These are phyloP conservation scores for Casuarina cunninghamiana DNA, from an alignment of 306 rosid genomes.

Conservation along the genomic window DNA sequence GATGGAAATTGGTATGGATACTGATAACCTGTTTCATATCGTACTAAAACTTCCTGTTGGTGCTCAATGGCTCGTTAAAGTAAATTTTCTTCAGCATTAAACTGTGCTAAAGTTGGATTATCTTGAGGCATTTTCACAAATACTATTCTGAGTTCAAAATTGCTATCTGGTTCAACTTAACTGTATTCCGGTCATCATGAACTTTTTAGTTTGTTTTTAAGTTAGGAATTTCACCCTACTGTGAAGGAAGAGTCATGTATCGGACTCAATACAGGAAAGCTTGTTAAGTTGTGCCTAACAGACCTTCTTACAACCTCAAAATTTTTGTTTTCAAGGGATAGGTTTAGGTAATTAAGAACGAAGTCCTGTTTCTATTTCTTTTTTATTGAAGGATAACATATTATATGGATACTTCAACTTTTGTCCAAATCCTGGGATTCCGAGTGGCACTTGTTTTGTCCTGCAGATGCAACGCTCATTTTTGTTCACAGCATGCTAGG, in stretches of 20 bases:
- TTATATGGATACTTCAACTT: background rate
- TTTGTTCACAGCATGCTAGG: background rate
- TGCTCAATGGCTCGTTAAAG: background rate
- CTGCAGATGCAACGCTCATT: background rate
- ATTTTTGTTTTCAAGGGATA: background rate
- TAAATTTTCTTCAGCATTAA: background rate
- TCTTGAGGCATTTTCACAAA: background rate
- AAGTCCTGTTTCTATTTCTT: background rate
- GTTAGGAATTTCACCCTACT: background rate
- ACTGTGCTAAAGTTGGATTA: too few species aligned
- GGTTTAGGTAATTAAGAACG: background rate
- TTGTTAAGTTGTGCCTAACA: background rate
- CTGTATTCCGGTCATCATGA: background rate
- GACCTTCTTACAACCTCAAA: background rate
- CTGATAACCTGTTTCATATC: background rate
- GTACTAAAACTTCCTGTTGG: background rate
- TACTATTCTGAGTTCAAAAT: constrained; percentile 3
- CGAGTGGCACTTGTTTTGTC: background rate
- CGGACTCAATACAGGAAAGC: background rate
- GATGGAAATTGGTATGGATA: too few species aligned
- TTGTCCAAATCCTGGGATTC: background rate
- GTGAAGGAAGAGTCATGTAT: background rate
- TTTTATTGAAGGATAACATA: background rate
- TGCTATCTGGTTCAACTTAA: background rate
- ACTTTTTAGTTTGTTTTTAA: background rate